Evolutionary conservation across 1,284 basidiomycete genomes (phyloP).

Genomic region (Xerocomus alliaceus): DNA sequence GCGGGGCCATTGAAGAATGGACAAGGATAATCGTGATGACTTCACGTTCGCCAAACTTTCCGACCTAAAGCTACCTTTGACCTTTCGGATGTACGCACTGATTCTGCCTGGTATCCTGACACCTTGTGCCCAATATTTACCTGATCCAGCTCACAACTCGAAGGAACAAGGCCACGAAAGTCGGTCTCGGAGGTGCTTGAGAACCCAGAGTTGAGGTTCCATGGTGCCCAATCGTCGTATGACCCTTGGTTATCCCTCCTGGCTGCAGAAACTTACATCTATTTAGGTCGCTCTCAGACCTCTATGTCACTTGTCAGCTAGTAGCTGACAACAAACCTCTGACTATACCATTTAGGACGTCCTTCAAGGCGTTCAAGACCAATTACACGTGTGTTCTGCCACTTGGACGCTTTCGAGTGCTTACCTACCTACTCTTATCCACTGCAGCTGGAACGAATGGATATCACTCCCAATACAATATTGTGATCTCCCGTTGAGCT

Average conservation of each 20-base stretch:
- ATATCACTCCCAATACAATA: constrained; percentile 90
- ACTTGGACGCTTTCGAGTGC: background rate
- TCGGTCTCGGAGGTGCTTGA: constrained; percentile 79
- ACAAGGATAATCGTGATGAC: constrained; percentile 80
- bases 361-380: constrained; percentile 90
- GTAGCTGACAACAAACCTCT: constrained; percentile 92
- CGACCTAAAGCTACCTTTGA: constrained; percentile 85
- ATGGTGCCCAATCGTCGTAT: constrained; percentile 80
- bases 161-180: constrained; percentile 74
- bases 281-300: constrained; percentile 76
- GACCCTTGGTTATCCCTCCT: constrained; percentile 35
- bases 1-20: constrained; percentile 52
- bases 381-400: constrained; percentile 68
- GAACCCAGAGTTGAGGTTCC: constrained; percentile 78
- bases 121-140: constrained; percentile 11
- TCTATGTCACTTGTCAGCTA: constrained; percentile 91
- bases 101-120: constrained; percentile 7
- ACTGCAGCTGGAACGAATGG: constrained; percentile 92
- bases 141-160: constrained; percentile 75
- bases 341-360: constrained; percentile 88
- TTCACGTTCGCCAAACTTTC: constrained; percentile 90
- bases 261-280: constrained; percentile 31
- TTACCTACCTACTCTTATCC: constrained; percentile 6
- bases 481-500: constrained; percentile 85
- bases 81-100: constrained; percentile 80